These are phyloP conservation scores for Russula sp. DNA, from an alignment of 768 basidiomycete species.

Conservation along the genomic window DNA sequence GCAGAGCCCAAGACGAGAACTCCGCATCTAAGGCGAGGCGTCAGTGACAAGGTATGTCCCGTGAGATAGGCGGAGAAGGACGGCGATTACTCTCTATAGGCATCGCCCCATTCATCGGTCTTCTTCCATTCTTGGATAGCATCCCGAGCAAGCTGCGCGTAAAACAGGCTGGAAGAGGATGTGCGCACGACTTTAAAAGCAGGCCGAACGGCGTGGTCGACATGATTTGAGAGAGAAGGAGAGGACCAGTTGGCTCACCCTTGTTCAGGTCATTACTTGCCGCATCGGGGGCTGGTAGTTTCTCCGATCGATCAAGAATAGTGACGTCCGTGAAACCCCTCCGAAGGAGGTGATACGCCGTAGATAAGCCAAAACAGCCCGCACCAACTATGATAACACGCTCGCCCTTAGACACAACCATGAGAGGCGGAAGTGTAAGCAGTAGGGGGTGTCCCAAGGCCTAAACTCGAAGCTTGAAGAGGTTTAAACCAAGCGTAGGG, in stretches of 20 bases:
- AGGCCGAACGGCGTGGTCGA: neutral
- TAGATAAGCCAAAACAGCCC: slow-evolving; percentile 83
- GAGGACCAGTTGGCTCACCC: slow-evolving; percentile 25
- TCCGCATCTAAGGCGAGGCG: slow-evolving; percentile 48
- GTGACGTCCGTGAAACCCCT: slow-evolving; percentile 66
- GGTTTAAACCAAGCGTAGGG: too few species aligned
- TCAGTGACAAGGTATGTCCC: neutral
- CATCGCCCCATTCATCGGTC: slow-evolving; percentile 56
- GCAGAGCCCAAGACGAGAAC: slow-evolving; percentile 51
- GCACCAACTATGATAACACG: slow-evolving; percentile 67
- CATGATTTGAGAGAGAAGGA: neutral
- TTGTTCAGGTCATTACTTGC: slow-evolving; percentile 56
- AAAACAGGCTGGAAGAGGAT: slow-evolving; percentile 64
- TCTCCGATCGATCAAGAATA: slow-evolving; percentile 63
- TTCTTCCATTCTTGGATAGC: slow-evolving; percentile 73
- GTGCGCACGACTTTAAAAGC: slow-evolving; percentile 61
- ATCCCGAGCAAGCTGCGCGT: slow-evolving; percentile 64
- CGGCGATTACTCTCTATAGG: slow-evolving; percentile 69
- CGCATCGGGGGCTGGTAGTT: slow-evolving; percentile 76
- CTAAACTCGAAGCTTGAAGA: too few species aligned
- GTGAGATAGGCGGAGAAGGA: neutral
- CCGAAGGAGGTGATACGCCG: slow-evolving; percentile 70
- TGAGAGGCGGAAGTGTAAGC: neutral
- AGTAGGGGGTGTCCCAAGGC: too few species aligned
- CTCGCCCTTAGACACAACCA: slow-evolving; percentile 27